phyloP scores from a whole-genome alignment of 345 rosid genomes.

The Salix arbutifolia region DNA sequence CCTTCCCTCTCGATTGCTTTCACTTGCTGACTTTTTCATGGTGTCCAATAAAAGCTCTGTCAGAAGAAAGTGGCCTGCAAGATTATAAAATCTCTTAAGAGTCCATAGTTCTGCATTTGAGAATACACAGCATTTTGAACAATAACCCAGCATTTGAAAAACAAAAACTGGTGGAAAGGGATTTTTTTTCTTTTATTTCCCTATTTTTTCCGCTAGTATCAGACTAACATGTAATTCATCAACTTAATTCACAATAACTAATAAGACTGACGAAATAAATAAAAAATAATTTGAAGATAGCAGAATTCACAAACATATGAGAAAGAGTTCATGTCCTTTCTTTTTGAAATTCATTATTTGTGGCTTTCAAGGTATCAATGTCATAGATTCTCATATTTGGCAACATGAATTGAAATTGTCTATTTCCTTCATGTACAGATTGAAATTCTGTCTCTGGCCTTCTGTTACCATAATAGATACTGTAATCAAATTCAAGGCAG shows the following conservation, averaged over 20 bases:
- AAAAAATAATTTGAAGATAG: not conserved
- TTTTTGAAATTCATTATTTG: not conserved
- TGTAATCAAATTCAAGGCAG: not conserved
- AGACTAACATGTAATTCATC: not conserved
- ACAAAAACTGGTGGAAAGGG: not conserved
- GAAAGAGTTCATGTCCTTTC: not conserved
- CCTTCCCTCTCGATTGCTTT: slow-evolving; percentile 43
- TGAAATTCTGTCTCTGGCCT: not conserved
- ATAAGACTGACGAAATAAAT: not conserved
- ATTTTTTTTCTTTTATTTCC: not conserved
- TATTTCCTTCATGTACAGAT: not conserved
- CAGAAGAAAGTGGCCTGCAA: slow-evolving; percentile 53
- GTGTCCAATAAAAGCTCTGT: slow-evolving; percentile 42
- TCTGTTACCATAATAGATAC: not conserved
- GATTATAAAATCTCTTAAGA: not conserved
- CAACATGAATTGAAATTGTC: not conserved
- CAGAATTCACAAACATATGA: not conserved
- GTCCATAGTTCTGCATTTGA: not conserved
- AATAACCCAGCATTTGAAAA: not conserved
- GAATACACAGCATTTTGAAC: not conserved
- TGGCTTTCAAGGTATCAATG: not conserved
- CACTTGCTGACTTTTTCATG: slow-evolving; percentile 41
- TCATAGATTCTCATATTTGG: not conserved
- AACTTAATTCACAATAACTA: not conserved
- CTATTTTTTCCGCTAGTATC: not conserved